Base-by-base conservation (phyloP, 73 alveolate genomes). In the Paramecium sonneborni region DNA sequence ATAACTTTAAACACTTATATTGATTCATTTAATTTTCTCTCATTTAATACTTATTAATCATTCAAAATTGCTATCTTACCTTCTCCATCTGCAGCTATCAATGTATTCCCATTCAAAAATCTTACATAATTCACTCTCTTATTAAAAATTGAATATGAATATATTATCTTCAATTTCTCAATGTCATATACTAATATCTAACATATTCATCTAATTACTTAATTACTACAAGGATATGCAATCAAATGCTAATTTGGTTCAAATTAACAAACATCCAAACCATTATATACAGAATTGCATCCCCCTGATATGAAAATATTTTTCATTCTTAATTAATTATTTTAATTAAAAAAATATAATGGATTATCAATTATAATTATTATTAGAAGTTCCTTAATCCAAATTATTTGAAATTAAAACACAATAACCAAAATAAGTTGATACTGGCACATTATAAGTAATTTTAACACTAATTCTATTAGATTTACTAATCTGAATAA, bases 31-130 rank as follows among this genome's bases (percentile, higher is more conserved):
- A 44, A 21, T 34, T 79, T 79, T 20, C 48, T 23, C 21, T 79
- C 39, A 39, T 72, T 28, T 72, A 79, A 44, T 18, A 79, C 11
- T 38, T 38, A 30, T 21, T 21, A 39, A 26, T 46, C 55, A 24
- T 79, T 79, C 6, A 43, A 43, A 6, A 79, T 79, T 1, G 74
- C 72, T 26, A 79, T 39, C 23, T 28, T 79, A 14, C 90, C 90
- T 44, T 79, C 90, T 0, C 90, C 90, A 79, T 79, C 90, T 3
- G 62, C 76, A 79, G 74, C 74, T 38, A 79, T 46, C 32, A 79
- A 30, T 9, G 90, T 79, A 79, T 41, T 41, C 3, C 20, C 34
- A 43, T 79, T 44, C 9, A 79, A 24, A 79, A 79, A 79, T 46
- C 72, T 79, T 43, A 79, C 90, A 46, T 30, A 39, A 79, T 79